Percentiles rank a stretch among this genome's conserved stretches.
Conservation (phyloP, 2,329 filamentous ascomycete species). For the Xylaria sp. region DNA sequence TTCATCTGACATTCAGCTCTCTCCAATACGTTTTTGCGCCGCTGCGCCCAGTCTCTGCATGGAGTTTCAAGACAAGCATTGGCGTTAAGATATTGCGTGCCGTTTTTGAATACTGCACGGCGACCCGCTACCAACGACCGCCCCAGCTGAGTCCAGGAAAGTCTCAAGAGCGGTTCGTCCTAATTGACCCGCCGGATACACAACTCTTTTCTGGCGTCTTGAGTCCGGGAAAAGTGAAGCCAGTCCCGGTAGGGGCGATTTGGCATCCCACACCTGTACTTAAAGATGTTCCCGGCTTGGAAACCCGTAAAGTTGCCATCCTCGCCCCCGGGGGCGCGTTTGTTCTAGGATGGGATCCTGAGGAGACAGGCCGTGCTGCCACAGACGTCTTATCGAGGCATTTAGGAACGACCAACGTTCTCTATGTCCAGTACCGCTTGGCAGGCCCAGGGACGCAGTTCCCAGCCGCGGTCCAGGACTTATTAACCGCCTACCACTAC, state of each 20-base stretch:
- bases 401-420: slow-evolving; percentile 25
- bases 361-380: not conserved
- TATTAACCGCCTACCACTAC: too few species aligned
- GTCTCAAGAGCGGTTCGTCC: too few species aligned
- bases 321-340: too few species aligned
- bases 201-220: slow-evolving; percentile 33
- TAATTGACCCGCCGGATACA: not conserved
- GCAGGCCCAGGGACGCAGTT: slow-evolving; percentile 30
- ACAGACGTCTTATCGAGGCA: slow-evolving; percentile 7
- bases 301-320: too few species aligned
- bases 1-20: not conserved
- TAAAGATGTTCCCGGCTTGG: too few species aligned
- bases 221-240: slow-evolving; percentile 19
- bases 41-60: not conserved
- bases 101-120: too few species aligned
- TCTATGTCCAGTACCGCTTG: slow-evolving; percentile 38
- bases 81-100: too few species aligned
- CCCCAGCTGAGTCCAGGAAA: too few species aligned
- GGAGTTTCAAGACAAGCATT: not conserved
- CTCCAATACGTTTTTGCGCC: not conserved
- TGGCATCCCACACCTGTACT: slow-evolving; percentile 30
- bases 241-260: slow-evolving; percentile 28
- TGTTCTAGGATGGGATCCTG: too few species aligned
- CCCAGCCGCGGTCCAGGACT: too few species aligned
- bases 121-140: too few species aligned